Conservation (phyloP, 257 asterid genomes). For the Solanum chilense region DNA sequence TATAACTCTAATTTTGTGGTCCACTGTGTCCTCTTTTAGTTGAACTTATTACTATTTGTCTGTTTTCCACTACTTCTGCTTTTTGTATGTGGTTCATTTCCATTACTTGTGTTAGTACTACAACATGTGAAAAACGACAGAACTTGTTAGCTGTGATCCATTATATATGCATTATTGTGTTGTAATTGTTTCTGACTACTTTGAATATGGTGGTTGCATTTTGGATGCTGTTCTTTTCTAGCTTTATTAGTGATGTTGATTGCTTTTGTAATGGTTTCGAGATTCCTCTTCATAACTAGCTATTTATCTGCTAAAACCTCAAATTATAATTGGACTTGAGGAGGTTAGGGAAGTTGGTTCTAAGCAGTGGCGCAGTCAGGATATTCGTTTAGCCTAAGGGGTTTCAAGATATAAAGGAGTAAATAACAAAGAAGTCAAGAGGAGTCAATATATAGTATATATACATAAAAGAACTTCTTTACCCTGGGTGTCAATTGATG, state of each 20-base stretch:
- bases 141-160: neutral
- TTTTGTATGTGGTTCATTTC: neutral
- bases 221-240: neutral
- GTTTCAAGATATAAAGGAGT: neutral
- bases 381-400: neutral
- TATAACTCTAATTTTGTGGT: neutral
- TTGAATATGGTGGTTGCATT: neutral
- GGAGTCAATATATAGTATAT: neutral
- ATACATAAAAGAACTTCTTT: neutral
- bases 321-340: neutral
- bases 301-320: neutral
- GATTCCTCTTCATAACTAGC: neutral
- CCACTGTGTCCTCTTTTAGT: neutral
- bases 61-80: neutral
- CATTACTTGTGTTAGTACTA: neutral
- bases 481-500: neutral
- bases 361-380: neutral
- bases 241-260: neutral
- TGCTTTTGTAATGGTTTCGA: neutral
- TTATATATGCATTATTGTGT: neutral
- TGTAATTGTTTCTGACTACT: neutral
- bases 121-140: neutral
- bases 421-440: neutral
- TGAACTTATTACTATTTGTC: neutral
- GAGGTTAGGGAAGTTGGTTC: neutral